phyloP scores from a whole-genome alignment of 1,284 basidiomycete species.

The Uromyces viciae-fabae region DNA sequence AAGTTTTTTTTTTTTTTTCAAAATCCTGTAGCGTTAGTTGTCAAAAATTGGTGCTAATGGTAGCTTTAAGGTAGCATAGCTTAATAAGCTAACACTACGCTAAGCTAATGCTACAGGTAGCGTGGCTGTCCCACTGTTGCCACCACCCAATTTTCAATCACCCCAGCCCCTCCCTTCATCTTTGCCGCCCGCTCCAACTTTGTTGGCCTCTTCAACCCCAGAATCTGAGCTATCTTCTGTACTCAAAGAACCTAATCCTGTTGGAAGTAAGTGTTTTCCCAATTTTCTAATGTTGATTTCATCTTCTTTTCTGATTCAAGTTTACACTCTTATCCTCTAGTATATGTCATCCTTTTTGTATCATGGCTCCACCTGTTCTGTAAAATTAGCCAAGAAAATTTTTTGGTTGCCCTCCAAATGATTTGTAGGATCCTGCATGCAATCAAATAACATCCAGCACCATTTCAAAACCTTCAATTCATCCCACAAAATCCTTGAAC shows the following conservation, averaged over 20 bases:
- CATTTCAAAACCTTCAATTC: background rate
- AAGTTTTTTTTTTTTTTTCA: too few relatives aligned
- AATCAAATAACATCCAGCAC: background rate
- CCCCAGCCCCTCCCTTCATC: too few relatives aligned
- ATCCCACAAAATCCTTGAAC: conserved; percentile 13
- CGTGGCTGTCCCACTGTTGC: too few relatives aligned
- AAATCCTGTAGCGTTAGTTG: too few relatives aligned
- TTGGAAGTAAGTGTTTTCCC: background rate
- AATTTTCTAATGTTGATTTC: background rate
- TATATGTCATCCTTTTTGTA: conserved; percentile 1
- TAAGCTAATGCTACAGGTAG: too few relatives aligned
- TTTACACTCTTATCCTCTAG: background rate
- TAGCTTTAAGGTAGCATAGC: too few relatives aligned
- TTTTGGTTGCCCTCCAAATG: background rate
- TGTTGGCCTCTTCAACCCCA: background rate
- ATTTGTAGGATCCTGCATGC: background rate
- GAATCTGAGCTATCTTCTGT: background rate
- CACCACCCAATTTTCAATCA: too few relatives aligned
- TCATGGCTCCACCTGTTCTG: conserved; percentile 30
- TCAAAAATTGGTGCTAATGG: too few relatives aligned
- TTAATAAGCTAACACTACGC: too few relatives aligned
- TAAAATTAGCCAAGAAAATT: conserved; percentile 31
- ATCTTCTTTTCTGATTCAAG: background rate
- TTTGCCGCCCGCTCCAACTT: too few relatives aligned
- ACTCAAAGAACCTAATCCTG: background rate